These are phyloP conservation scores for Rhodomyrtus psidioides DNA, from an alignment of 441 rosid species.

Conservation along the genomic window DNA sequence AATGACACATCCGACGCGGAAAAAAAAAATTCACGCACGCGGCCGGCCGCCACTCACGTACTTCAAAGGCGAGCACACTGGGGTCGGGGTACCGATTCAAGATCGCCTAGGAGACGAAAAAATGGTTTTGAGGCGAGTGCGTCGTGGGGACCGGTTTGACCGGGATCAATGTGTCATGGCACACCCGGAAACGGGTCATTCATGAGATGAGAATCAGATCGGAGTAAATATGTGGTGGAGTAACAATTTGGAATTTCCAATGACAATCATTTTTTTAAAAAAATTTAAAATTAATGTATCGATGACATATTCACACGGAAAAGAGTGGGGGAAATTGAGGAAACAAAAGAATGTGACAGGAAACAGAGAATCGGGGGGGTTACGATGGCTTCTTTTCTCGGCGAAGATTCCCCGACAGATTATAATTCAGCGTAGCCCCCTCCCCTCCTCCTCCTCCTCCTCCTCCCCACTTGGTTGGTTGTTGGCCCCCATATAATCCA, in stretches of 20 bases:
- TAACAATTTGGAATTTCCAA: not conserved
- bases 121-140: no score
- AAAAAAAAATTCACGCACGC: not conserved
- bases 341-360: not conserved
- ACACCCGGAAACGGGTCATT: no score
- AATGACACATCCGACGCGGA: no score
- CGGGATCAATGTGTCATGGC: not conserved
- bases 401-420: not conserved
- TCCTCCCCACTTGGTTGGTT: no score
- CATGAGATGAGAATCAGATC: no score
- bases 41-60: not conserved
- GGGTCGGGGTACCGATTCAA: accelerated
- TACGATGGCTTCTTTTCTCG: not conserved
- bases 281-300: no score
- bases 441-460: no score
- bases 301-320: not conserved
- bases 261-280: not conserved
- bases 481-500: not conserved
- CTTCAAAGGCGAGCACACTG: not conserved
- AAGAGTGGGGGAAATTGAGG: not conserved
- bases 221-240: not conserved
- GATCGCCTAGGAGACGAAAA: not conserved
- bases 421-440: not conserved
- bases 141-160: not conserved
- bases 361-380: not conserved